Evolutionary conservation across 345 rosid species (phyloP), one percentile per base, ranked within the genome.

Genomic region (Aethionema arabicum): DNA sequence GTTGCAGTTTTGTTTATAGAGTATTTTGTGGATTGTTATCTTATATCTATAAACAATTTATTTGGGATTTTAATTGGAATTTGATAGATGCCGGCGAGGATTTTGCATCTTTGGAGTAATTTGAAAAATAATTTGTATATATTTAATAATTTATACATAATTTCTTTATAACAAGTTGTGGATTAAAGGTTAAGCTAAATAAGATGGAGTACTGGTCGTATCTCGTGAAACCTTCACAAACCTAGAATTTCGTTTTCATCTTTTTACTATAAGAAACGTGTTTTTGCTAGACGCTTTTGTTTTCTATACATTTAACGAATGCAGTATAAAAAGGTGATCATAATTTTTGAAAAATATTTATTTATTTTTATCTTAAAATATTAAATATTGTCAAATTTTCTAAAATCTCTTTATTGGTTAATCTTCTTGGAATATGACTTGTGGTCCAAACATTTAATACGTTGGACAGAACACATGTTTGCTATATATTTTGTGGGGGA

Each of bases 61-160:
- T 21, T 2, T 21, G 27, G 27, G 27, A 1, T 21, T 21, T 21
- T 21, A 1, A 21, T 21, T 21, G 27, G 27, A 21, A 21, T 21
- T 21, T 21, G 2, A 21, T 2, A 21, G 27, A 21, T 21, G 1
- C 27, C 27, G 27, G 27, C 27, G 27, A 21, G 1, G 27, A 1
- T 21, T 21, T 21, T 2, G 27, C 2, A 21, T 21, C 27, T 21
- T 21, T 70, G 46, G 49, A 48, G 14, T 54, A 47, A 45, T 70
- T 61, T 49, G 63, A 62, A 33, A 56, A 47, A 14, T 68, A 58
- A 47, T 63, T 62, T 21, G 15, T n/a, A n/a, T n/a, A n/a, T n/a
- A n/a, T n/a, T n/a, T n/a, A n/a, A n/a, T n/a, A n/a, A n/a, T n/a
- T n/a, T n/a, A n/a, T n/a, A n/a, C n/a, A n/a, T n/a, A n/a, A n/a